Conservation (phyloP, 805 yeast genomes). For the Lachancea meyersii region DNA sequence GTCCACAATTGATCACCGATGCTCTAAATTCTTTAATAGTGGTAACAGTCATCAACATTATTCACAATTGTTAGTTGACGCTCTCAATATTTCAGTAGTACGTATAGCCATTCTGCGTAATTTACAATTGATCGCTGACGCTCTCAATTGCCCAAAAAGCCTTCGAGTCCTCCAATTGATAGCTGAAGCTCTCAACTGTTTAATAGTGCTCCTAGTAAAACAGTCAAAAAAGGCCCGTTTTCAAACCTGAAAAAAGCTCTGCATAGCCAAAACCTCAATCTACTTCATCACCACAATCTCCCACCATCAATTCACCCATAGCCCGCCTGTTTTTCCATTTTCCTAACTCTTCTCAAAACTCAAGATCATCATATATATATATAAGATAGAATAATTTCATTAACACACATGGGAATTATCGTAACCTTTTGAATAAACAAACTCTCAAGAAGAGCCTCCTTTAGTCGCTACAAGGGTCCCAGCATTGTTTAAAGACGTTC, state of each 20-base stretch:
- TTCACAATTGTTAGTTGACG: too few relatives aligned
- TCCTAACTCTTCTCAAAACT: not conserved
- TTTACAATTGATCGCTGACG: too few relatives aligned
- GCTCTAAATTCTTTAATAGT: too few relatives aligned
- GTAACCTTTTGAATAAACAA: not conserved
- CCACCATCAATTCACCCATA: not conserved
- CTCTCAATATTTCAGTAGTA: too few relatives aligned
- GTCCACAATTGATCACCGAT: too few relatives aligned
- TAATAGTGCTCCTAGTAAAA: not conserved
- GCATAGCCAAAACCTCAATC: not conserved
- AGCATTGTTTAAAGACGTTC: not conserved
- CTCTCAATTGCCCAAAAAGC: not conserved
- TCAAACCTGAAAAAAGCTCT: not conserved
- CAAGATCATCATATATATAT: not conserved
- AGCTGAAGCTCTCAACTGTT: too few relatives aligned
- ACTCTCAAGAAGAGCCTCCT: not conserved
- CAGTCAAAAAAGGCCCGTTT: not conserved
- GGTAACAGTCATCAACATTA: too few relatives aligned
- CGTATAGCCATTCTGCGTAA: too few relatives aligned
- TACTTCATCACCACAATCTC: not conserved
- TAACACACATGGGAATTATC: not conserved
- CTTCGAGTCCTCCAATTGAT: too few relatives aligned
- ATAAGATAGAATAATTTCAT: not conserved
- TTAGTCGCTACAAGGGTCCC: not conserved
- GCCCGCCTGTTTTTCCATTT: not conserved